Evolutionary conservation across 2,329 filamentous ascomycete genomes (phyloP).

Genomic region (Hypoxylon sp.): DNA sequence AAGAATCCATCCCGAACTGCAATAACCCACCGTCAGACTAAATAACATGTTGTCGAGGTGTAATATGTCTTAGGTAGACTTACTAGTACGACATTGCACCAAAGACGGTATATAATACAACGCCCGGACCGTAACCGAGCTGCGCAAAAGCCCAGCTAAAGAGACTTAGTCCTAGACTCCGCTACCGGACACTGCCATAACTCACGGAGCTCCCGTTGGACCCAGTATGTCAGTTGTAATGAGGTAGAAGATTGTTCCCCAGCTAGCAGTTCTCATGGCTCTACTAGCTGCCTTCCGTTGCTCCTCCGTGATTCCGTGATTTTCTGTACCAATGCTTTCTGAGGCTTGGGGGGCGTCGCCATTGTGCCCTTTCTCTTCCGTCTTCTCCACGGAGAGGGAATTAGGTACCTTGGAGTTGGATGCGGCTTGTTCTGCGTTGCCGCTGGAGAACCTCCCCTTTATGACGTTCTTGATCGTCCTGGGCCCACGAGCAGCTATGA

Average conservation of each 20-base stretch:
- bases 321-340: not conserved
- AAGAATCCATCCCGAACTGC: slow-evolving; percentile 60
- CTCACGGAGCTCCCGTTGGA: slow-evolving; percentile 56
- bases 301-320: slow-evolving; percentile 51
- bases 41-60: not conserved
- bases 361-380: slow-evolving; percentile 23
- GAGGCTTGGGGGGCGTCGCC: slow-evolving; percentile 1
- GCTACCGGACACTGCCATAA: not conserved
- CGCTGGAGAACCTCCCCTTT: slow-evolving; percentile 32
- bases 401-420: slow-evolving; percentile 5
- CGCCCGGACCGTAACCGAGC: slow-evolving; percentile 60
- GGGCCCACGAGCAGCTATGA: slow-evolving; percentile 29
- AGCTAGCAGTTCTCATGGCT: slow-evolving; percentile 60
- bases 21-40: slow-evolving; percentile 11
- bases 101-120: slow-evolving; percentile 62
- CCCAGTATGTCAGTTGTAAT: slow-evolving; percentile 65
- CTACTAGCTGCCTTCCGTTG: slow-evolving; percentile 63
- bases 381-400: slow-evolving; percentile 7
- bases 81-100: slow-evolving; percentile 57
- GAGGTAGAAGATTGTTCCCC: slow-evolving; percentile 63
- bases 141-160: slow-evolving; percentile 42
- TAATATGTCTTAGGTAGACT: slow-evolving; percentile 13
- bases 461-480: slow-evolving; percentile 32
- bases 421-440: slow-evolving; percentile 6
- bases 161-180: slow-evolving; percentile 35